Percentiles rank a stretch among this genome's conserved stretches.
phyloP scores from a whole-genome alignment of 768 basidiomycete species.

The Sporobolomyces phaffii region DNA sequence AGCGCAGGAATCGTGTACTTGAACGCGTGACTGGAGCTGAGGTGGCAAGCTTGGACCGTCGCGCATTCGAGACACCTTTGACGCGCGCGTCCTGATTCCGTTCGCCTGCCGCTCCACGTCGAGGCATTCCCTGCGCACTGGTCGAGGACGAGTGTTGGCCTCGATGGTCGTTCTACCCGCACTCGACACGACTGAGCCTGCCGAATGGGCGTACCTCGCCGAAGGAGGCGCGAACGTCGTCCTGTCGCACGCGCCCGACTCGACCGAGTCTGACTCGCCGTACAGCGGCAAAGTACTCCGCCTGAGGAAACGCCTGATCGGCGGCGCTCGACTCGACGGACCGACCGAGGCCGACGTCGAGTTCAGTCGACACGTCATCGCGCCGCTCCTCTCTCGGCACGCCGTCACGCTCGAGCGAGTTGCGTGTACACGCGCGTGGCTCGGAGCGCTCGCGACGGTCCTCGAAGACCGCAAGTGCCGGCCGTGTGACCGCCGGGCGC shows the following conservation, averaged over 20 bases:
- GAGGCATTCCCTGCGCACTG: too few species aligned
- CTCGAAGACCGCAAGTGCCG: conserved; percentile 52
- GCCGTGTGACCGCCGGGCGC: conserved; percentile 55
- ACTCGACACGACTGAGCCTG: too few species aligned
- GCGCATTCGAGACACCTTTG: too few species aligned
- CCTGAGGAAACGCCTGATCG: conserved; percentile 57
- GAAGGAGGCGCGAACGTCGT: conserved; percentile 92
- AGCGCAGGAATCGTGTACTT: too few species aligned
- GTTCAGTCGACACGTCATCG: conserved; percentile 64
- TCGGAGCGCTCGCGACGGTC: conserved; percentile 53
- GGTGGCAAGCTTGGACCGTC: too few species aligned
- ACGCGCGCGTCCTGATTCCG: too few species aligned
- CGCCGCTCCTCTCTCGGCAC: conserved; percentile 58
- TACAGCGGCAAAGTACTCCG: conserved; percentile 65
- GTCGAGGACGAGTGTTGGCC: too few species aligned
- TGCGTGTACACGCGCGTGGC: conserved; percentile 53
- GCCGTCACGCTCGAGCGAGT: conserved; percentile 53
- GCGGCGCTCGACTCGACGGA: conserved; percentile 1
- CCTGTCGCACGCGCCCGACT: conserved; percentile 66
- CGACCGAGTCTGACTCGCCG: conserved; percentile 52
- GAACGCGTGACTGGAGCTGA: too few species aligned
- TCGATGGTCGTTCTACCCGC: too few species aligned
- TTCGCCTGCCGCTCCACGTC: too few species aligned
- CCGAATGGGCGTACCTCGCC: conserved; percentile 79
- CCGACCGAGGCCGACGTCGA: conserved; percentile 50